Percentiles rank a stretch among this genome's conserved stretches.
These are phyloP conservation scores for Acorus calamus DNA, from an alignment of 106 monocot genomes.

Conservation along the genomic window DNA sequence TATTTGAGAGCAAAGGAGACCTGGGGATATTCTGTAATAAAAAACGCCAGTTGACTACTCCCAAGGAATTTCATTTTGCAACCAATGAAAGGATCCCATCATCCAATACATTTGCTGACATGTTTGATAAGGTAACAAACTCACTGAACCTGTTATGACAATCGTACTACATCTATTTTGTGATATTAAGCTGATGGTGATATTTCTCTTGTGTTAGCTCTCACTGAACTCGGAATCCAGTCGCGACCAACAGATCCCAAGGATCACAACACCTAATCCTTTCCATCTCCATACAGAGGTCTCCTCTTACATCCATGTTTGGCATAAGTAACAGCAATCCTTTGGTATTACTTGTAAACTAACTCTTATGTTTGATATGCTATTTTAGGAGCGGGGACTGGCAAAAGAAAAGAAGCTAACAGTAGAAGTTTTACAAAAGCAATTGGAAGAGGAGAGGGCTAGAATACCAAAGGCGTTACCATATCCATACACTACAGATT, in stretches of 20 bases:
- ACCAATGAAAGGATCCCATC: constrained; percentile 57
- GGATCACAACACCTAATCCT: constrained; percentile 77
- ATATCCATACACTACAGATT: constrained; percentile 89
- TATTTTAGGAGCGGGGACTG: constrained; percentile 65
- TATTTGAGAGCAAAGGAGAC: constrained; percentile 75
- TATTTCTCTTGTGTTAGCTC: constrained; percentile 39
- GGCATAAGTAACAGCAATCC: no score
- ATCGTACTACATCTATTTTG: no score
- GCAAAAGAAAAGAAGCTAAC: constrained; percentile 62
- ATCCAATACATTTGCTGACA: constrained; percentile 27
- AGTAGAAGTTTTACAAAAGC: constrained; percentile 35
- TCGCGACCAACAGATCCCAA: constrained; percentile 28
- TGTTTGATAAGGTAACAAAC: constrained; percentile 73
- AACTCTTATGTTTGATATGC: no score
- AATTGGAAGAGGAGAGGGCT: constrained; percentile 67
- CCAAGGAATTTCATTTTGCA: constrained; percentile 95
- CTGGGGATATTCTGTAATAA: constrained; percentile 26
- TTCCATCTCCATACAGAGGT: constrained; percentile 95
- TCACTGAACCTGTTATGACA: background rate
- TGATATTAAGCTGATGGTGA: no score
- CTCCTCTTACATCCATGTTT: background rate
- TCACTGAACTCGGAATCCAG: constrained; percentile 61
- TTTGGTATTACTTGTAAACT: no score
- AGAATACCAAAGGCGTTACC: constrained; percentile 66
- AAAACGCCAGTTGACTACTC: constrained; percentile 59